Conservation (phyloP, 352 stramenopile species). For the Globisporangium cystogenes region DNA sequence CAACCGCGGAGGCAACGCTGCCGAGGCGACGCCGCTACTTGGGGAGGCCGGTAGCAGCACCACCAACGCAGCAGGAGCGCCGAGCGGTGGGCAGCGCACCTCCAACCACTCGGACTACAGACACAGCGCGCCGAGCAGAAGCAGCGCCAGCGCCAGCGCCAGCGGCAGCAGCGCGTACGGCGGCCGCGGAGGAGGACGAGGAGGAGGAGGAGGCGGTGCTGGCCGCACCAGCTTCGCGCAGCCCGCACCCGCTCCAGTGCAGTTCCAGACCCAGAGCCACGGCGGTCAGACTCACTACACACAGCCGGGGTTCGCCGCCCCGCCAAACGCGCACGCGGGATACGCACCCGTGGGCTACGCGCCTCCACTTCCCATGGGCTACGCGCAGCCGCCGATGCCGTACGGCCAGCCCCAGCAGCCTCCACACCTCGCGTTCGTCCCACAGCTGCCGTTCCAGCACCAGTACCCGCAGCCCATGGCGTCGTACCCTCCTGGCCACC, state of each 20-base stretch:
- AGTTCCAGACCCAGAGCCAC: slow-evolving; percentile 34
- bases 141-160: slow-evolving; percentile 6
- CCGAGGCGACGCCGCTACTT: neutral
- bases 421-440: slow-evolving; percentile 16
- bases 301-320: slow-evolving; percentile 22
- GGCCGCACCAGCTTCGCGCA: slow-evolving; percentile 13
- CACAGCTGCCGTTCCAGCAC: slow-evolving; percentile 12
- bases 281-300: slow-evolving; percentile 50
- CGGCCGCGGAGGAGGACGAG: slow-evolving; percentile 16
- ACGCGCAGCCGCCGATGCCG: slow-evolving; percentile 15
- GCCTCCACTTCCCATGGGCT: slow-evolving; percentile 15
- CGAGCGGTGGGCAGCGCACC: neutral
- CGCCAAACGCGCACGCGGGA: slow-evolving; percentile 12
- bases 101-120: slow-evolving; percentile 6
- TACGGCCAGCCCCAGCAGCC: slow-evolving; percentile 21
- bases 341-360: slow-evolving; percentile 36
- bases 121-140: slow-evolving; percentile 1
- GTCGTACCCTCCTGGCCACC: slow-evolving; percentile 5
- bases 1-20: slow-evolving; percentile 27
- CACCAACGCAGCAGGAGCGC: neutral
- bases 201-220: slow-evolving; percentile 10
- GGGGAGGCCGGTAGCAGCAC: neutral
- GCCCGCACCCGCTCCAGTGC: slow-evolving; percentile 4
- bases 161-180: slow-evolving; percentile 3
- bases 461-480: slow-evolving; percentile 10